Percentiles rank a stretch among this genome's conserved stretches.
Evolutionary conservation across 2,329 filamentous ascomycete species (phyloP).

Genomic region (Fusarium ambrosium): DNA sequence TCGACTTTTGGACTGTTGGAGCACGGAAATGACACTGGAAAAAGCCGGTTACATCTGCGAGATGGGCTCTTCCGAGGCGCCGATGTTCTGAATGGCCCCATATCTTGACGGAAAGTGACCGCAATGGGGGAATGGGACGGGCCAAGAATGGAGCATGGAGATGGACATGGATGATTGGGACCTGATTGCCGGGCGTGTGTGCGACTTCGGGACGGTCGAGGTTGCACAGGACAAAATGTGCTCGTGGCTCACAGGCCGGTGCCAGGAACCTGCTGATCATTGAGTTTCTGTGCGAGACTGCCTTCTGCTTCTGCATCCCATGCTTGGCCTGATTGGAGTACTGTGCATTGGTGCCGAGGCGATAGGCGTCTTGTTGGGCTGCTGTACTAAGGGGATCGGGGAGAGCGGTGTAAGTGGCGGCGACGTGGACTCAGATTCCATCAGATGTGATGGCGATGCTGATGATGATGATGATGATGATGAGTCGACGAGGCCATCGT

Average conservation of each 20-base stretch:
- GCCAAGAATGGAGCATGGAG: conserved; percentile 27
- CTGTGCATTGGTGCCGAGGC: neutral
- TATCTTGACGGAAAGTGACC: conserved; percentile 3
- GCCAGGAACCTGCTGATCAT: conserved; percentile 21
- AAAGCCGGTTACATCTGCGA: conserved; percentile 1
- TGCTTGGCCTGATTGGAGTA: conserved; percentile 4
- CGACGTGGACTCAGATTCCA: conserved; percentile 8
- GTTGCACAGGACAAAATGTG: conserved; percentile 25
- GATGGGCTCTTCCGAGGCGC: conserved; percentile 7
- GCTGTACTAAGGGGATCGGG: conserved; percentile 4
- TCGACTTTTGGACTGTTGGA: neutral
- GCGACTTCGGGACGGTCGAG: conserved; percentile 35
- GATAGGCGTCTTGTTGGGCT: conserved; percentile 14
- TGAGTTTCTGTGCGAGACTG: conserved; percentile 13
- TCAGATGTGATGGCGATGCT: conserved; percentile 16
- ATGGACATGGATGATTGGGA: conserved; percentile 13
- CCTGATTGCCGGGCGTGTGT: conserved; percentile 33
- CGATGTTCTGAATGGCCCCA: conserved; percentile 3
- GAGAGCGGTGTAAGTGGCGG: conserved; percentile 33
- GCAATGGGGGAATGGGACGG: conserved; percentile 10
- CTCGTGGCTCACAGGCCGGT: conserved; percentile 13
- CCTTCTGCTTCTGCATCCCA: neutral
- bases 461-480: conserved; percentile 33
- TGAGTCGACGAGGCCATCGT: conserved; percentile 22
- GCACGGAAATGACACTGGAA: conserved; percentile 9